Base-by-base conservation (phyloP, 352 stramenopile species). In the Globisporangium mamillatum region DNA sequence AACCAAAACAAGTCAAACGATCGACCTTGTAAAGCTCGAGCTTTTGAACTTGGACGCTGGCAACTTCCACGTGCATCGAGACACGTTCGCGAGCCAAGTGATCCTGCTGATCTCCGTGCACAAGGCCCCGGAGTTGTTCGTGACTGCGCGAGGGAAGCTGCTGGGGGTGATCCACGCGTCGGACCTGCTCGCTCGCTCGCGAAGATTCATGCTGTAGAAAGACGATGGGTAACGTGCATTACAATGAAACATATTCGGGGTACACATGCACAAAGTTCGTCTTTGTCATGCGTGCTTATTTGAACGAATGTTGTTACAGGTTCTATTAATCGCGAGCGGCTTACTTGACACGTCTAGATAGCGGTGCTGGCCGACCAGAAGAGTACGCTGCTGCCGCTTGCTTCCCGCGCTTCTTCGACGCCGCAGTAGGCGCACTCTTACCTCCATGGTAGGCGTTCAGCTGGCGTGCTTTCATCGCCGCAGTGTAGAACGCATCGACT, bases 61-160 rank as follows among this genome's bases (percentile, higher is more conserved):
- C 46, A 86, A 84, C 65, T 90, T 90, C 60, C 82, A 89, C 60
- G 86, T 91, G 41, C 81, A 89, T 67, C 80, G 76, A 36, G 80
- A 90, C 29, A 88, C 82, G 22, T 88, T 75, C 53, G 84, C 82
- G 56, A 91, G 81, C 38, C 84, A 92, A 54, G 81, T 91, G 36
- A 85, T 94, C 16, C 64, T 94, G n/a, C 77, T 92, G 50, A 88
- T 94, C 55, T 90, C 86, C 48, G 81, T 92, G 44, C 82, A 94
- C 74, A 94, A 94, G 63, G 81, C 75, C 20, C 82, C 84, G 3
- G 75, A 91, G 69, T 67, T 94, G 0, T 92, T 91, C 36, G 84
- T 94, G 50, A 94, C 86, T 0, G 73, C 82, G n/a, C 76, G 81
- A 24, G 86, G 86, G 6, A 90, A 84, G 67, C 70, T 94, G 12